These are phyloP conservation scores for Cercospora sojina DNA, from an alignment of 2,329 filamentous ascomycete genomes.

Conservation along the genomic window DNA sequence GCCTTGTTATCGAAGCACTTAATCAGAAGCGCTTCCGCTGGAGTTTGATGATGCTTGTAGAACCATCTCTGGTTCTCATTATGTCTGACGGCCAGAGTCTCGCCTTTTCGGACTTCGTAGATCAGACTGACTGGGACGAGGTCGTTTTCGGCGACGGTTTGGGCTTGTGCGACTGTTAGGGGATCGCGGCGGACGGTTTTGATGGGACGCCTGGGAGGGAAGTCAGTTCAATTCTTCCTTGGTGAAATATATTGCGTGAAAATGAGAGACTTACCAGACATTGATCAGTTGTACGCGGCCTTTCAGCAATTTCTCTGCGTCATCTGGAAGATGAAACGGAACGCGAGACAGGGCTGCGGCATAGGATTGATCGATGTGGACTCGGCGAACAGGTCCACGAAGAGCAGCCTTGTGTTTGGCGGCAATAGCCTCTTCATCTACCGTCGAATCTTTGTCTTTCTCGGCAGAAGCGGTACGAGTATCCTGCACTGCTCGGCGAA, in stretches of 20 bases:
- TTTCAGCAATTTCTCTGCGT: slow-evolving; percentile 47
- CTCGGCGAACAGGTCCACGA: slow-evolving; percentile 51
- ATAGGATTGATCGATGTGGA: slow-evolving; percentile 61
- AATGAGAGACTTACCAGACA: slow-evolving; percentile 23
- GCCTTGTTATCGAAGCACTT: slow-evolving; percentile 47
- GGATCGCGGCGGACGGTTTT: slow-evolving; percentile 55
- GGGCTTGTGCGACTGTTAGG: slow-evolving; percentile 58
- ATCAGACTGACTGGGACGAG: slow-evolving; percentile 71
- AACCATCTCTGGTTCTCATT: slow-evolving; percentile 68
- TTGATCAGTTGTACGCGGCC: slow-evolving; percentile 57
- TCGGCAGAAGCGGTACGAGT: slow-evolving; percentile 12
- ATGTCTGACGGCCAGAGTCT: slow-evolving; percentile 68
- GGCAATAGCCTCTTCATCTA: not conserved
- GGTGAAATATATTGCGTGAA: no score
- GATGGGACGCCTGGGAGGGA: slow-evolving; percentile 24
- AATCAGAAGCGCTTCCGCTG: slow-evolving; percentile 51
- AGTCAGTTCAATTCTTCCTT: not conserved
- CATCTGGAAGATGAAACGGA: slow-evolving; percentile 48
- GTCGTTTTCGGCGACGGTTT: slow-evolving; percentile 58
- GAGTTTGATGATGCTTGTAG: slow-evolving; percentile 66
- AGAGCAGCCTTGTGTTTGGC: slow-evolving; percentile 28
- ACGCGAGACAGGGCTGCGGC: slow-evolving; percentile 44
- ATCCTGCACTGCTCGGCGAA: slow-evolving; percentile 48
- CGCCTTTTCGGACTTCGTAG: slow-evolving; percentile 68
- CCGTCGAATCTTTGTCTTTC: slow-evolving; percentile 27